These are phyloP conservation scores for Carex scoparia DNA, from an alignment of 176 grass and related monocot species.

Conservation along the genomic window DNA sequence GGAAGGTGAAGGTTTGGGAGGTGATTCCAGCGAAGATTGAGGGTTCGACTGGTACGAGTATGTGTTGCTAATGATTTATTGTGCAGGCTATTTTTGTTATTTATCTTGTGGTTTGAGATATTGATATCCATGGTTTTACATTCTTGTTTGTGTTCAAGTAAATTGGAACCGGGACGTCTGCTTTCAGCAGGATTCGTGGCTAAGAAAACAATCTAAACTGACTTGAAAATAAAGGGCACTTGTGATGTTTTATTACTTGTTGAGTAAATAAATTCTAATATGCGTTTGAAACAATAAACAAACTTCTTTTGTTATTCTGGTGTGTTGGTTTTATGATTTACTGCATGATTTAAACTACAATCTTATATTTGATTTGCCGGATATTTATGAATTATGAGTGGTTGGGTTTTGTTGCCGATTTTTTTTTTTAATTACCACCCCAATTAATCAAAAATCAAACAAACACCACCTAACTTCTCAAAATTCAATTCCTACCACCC, in stretches of 20 bases:
- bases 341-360: not conserved
- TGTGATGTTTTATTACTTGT: not conserved
- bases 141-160: constrained; percentile 7
- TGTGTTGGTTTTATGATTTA: not conserved
- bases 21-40: constrained; percentile 17
- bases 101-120: not conserved
- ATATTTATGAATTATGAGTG: not conserved
- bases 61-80: not conserved
- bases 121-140: not conserved
- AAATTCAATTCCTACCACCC: too few relatives aligned
- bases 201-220: not conserved
- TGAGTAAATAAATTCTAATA: not conserved
- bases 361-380: not conserved
- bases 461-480: too few relatives aligned
- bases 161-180: not conserved
- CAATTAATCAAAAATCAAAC: too few relatives aligned
- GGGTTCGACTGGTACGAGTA: not conserved
- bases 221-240: not conserved
- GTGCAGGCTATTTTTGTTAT: not conserved
- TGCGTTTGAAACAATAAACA: not conserved
- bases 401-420: not conserved
- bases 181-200: not conserved
- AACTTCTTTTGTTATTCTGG: not conserved
- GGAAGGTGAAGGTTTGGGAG: constrained; percentile 17
- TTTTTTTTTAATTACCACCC: too few relatives aligned